These are phyloP conservation scores for Hibiscus trionum DNA, from an alignment of 345 rosid genomes.

Conservation along the genomic window DNA sequence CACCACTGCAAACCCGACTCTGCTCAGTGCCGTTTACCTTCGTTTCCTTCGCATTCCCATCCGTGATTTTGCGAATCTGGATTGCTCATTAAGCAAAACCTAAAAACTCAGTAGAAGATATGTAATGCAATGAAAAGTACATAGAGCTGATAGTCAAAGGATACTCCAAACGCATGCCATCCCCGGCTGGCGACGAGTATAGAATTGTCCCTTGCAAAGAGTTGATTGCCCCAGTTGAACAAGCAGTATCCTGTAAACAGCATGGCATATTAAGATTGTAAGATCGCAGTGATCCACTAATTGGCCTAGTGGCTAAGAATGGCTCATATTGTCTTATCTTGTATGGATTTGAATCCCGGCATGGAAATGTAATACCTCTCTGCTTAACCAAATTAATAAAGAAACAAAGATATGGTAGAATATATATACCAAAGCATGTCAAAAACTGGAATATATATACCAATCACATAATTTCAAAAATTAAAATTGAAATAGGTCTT, in stretches of 20 bases:
- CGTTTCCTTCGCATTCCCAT: conserved; percentile 50
- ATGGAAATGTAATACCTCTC: too few species aligned
- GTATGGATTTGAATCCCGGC: too few species aligned
- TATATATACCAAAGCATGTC: neutral
- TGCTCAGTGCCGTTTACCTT: neutral
- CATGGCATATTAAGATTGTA: neutral
- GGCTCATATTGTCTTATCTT: too few species aligned
- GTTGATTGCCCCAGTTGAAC: conserved; percentile 67
- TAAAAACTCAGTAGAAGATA: neutral
- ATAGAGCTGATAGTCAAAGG: conserved; percentile 31
- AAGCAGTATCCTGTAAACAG: conserved; percentile 49
- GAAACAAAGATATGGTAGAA: neutral
- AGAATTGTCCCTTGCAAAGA: conserved; percentile 69
- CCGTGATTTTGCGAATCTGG: conserved; percentile 74
- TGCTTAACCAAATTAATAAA: neutral
- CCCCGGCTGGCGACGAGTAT: conserved; percentile 60
- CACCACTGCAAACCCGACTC: neutral
- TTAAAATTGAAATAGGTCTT: neutral
- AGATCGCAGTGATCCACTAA: neutral
- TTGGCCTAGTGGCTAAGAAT: too few species aligned
- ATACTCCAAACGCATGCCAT: conserved; percentile 83
- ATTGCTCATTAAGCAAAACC: conserved; percentile 36
- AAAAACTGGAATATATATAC: neutral
- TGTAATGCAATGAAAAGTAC: conserved; percentile 4
- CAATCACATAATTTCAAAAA: neutral